Base-by-base conservation (phyloP, 2,329 filamentous ascomycete species). In the Pyrenophora tritici-repentis region DNA sequence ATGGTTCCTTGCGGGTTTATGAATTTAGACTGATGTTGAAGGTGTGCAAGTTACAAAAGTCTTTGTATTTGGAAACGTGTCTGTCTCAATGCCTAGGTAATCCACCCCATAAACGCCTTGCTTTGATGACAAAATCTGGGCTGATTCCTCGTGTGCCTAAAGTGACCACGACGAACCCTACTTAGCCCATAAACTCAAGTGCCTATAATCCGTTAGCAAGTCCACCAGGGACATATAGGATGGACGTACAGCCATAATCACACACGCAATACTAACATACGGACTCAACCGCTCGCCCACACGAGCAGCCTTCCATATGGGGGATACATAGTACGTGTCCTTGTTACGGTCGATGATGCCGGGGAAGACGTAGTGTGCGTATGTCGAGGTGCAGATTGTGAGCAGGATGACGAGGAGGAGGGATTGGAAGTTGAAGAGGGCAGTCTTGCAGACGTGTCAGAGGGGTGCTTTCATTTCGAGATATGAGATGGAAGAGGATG, bases 351-450 rank as follows among this genome's bases (percentile, higher is more conserved):
- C 93, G 78, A 99, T 90, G 65, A 96, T 88, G 4, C 87, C 83
- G 1, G 94, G 93, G 69, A 94, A 89, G 58, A 96, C 86, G 66
- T 90, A 88, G 79, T 97, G 94, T 49, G 91, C 84, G 77, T 99
- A 97, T 56, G 94, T 86, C 75, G 90, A 92, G 50, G 94, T 97
- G 83, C 94, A 99, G 71, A 97, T 95, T 64, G 95, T 86, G 63
- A 99, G 88, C 43, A 99, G 86, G 67, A 99, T 86, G 62, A 97
- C 93, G 66, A 97, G 85, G 65, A 99, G 85, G 64, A 97, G 88
- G 52, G 91, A 96, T 76, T 97, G 91, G 81, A 99, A 97, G 79
- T 97, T 97, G 86, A 99, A 97, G 69, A 99, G 88, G 47, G 94
- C 94, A 53, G 94, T 89, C 94, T 97, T 12, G 12, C 68, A 42